Evolutionary conservation across 2,329 filamentous ascomycete genomes (phyloP).

Genomic region (Aspergillus ochraceus): DNA sequence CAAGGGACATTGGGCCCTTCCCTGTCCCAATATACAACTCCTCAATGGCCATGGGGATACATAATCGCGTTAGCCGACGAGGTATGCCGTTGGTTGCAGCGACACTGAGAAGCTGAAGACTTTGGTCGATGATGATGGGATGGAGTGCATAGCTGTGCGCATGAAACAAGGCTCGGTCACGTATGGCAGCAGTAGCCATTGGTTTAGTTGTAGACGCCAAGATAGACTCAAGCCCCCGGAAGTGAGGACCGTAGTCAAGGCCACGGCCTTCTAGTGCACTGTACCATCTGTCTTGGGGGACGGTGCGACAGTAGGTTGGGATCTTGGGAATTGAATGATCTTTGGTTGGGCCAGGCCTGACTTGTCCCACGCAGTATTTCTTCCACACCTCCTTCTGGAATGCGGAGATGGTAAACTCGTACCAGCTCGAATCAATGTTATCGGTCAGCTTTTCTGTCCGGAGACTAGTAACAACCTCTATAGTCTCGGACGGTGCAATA

Average conservation of each 20-base stretch:
- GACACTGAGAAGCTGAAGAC: conserved; percentile 21
- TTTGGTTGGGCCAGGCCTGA: neutral
- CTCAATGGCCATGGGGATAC: conserved; percentile 22
- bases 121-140: conserved; percentile 22
- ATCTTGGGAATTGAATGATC: neutral
- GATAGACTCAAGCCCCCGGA: conserved; percentile 14
- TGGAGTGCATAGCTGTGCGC: conserved; percentile 20
- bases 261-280: conserved; percentile 12
- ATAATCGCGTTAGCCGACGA: conserved; percentile 13
- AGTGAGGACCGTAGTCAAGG: conserved; percentile 16
- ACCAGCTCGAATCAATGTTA: conserved; percentile 15
- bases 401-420: conserved; percentile 15
- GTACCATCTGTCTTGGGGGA: conserved; percentile 9
- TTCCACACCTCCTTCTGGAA: conserved; percentile 13
- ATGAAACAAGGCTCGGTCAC: neutral
- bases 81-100: conserved; percentile 22
- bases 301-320: neutral
- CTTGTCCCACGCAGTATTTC: conserved; percentile 18
- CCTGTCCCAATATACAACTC: conserved; percentile 18
- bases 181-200: conserved; percentile 4
- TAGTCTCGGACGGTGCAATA: conserved; percentile 3
- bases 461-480: conserved; percentile 17
- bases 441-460: conserved; percentile 7
- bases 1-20: conserved; percentile 3
- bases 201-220: conserved; percentile 9